These are phyloP conservation scores for Coemansia javaensis DNA, from an alignment of 192 early-diverging fungal species.

Conservation along the genomic window DNA sequence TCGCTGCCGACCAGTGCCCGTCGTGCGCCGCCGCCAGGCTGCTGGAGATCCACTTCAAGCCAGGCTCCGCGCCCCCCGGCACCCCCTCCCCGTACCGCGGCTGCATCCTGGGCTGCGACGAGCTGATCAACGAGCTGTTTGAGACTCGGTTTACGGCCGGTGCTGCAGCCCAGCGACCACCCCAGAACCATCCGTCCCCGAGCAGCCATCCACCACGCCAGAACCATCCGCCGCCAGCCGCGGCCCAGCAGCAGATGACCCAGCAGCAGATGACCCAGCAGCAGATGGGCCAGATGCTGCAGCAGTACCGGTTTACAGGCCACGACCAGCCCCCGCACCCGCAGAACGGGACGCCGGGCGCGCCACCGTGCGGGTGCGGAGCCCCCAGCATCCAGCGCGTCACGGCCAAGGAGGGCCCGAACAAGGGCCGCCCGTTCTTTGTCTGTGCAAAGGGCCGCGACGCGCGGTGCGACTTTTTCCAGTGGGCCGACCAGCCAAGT, in stretches of 20 bases:
- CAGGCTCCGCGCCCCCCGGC: constrained; percentile 28
- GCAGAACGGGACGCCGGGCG: not conserved
- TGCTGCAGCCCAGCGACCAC: not conserved
- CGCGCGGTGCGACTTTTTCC: constrained; percentile 53
- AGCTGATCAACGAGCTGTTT: constrained; percentile 42
- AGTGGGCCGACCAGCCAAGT: constrained; percentile 54
- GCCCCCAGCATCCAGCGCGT: constrained; percentile 33
- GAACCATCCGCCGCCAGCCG: not conserved
- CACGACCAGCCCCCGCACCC: not conserved
- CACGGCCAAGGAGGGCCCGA: constrained; percentile 50
- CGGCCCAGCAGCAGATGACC: too few species aligned
- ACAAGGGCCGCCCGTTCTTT: constrained; percentile 57
- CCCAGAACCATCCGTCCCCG: constrained; percentile 6
- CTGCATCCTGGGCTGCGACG: constrained; percentile 44
- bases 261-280: too few species aligned
- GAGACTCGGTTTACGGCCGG: not conserved
- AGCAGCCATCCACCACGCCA: constrained; percentile 5
- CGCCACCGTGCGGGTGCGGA: constrained; percentile 47
- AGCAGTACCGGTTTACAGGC: not conserved
- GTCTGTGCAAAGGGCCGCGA: constrained; percentile 40
- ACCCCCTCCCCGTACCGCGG: constrained; percentile 17
- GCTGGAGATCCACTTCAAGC: constrained; percentile 30
- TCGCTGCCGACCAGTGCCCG: constrained; percentile 16
- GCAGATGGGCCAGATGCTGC: constrained; percentile 9
- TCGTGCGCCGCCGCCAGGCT: constrained; percentile 13